These are phyloP conservation scores for Debaryomyces castellii DNA, from an alignment of 805 yeast genomes.

Conservation along the genomic window DNA sequence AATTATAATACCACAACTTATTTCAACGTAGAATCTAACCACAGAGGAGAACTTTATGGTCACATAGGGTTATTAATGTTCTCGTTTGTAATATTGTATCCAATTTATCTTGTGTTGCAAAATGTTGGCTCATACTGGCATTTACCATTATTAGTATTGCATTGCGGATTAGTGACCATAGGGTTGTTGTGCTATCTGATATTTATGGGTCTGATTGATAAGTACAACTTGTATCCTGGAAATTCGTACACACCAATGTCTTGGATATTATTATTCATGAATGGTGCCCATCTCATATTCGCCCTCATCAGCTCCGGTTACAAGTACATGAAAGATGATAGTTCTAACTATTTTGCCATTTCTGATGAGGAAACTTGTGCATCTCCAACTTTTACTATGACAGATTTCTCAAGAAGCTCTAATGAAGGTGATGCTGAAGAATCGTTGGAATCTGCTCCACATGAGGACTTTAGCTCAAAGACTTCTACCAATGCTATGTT, in stretches of 20 bases:
- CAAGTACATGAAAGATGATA: constrained; percentile 11
- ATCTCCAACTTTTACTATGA: constrained; percentile 22
- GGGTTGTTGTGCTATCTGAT: constrained; percentile 57
- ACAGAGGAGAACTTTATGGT: constrained; percentile 49
- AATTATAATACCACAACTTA: constrained; percentile 74
- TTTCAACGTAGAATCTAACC: constrained; percentile 53
- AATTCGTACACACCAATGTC: constrained; percentile 73
- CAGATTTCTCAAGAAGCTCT: constrained; percentile 15
- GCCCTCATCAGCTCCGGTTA: constrained; percentile 52
- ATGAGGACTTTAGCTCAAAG: constrained; percentile 12
- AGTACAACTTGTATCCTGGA: constrained; percentile 58
- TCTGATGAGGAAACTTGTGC: constrained; percentile 10
- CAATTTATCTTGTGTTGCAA: constrained; percentile 64
- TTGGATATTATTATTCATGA: constrained; percentile 53
- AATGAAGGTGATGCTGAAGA: constrained; percentile 20
- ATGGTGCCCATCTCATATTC: constrained; percentile 52
- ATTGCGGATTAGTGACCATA: constrained; percentile 43
- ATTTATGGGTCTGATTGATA: constrained; percentile 58
- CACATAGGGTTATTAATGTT: constrained; percentile 51
- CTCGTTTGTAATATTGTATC: constrained; percentile 59
- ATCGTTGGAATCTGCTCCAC: constrained; percentile 7
- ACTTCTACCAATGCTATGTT: constrained; percentile 22
- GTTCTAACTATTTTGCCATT: constrained; percentile 9
- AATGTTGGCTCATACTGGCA: constrained; percentile 59
- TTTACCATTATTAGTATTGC: constrained; percentile 53